Conservation (phyloP, 176 grass and related monocot genomes). For the Guadua angustifolia region DNA sequence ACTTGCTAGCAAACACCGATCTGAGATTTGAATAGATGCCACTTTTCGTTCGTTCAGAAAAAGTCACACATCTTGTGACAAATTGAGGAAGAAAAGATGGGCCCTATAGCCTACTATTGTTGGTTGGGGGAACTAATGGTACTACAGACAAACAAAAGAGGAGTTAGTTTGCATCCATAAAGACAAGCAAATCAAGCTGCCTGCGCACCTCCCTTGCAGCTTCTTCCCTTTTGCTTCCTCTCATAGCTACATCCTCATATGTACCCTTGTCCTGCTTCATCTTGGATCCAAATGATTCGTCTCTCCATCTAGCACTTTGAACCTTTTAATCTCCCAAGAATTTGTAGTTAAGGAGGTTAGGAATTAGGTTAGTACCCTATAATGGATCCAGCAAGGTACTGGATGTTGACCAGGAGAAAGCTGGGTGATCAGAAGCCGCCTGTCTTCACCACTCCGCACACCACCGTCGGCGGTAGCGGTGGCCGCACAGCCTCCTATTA, state of each 20-base stretch:
- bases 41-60: slow-evolving; percentile 10
- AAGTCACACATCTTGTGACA: slow-evolving; percentile 16
- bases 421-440: slow-evolving; percentile 27
- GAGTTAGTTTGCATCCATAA: slow-evolving; percentile 36
- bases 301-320: slow-evolving; percentile 9
- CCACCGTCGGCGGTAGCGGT: neutral
- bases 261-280: slow-evolving; percentile 35
- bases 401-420: slow-evolving; percentile 56
- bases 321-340: neutral
- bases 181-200: slow-evolving; percentile 47
- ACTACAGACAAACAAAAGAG: slow-evolving; percentile 3
- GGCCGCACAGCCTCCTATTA: slow-evolving; percentile 33
- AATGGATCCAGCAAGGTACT: slow-evolving; percentile 63
- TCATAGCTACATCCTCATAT: neutral
- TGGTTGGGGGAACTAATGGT: slow-evolving; percentile 14
- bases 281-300: slow-evolving; percentile 21
- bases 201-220: slow-evolving; percentile 26
- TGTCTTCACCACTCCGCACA: slow-evolving; percentile 13
- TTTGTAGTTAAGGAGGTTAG: neutral
- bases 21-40: slow-evolving; percentile 33
- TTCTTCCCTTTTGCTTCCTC: slow-evolving; percentile 28
- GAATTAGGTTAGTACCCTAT: neutral
- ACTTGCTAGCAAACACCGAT: slow-evolving; percentile 27
- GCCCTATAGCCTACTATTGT: neutral
- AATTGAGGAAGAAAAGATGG: slow-evolving; percentile 29